phyloP scores from a whole-genome alignment of 2,329 filamentous ascomycete genomes.

The Colletotrichum godetiae region DNA sequence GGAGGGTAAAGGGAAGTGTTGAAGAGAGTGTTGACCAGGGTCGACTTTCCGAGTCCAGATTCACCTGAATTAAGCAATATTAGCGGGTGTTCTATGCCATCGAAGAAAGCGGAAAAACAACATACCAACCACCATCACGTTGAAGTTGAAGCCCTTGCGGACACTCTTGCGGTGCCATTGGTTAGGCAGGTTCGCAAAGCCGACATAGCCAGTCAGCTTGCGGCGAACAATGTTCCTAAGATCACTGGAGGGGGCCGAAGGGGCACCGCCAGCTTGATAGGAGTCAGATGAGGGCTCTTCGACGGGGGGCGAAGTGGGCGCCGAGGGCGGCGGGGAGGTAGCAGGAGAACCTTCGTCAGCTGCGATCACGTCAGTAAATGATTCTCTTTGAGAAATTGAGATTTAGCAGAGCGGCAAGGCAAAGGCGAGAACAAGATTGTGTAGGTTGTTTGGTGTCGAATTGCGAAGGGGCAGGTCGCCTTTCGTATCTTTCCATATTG shows the following conservation, averaged over 20 bases:
- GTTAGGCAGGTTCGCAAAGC: slow-evolving; percentile 98
- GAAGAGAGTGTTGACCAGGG: slow-evolving; percentile 98
- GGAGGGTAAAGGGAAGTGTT: slow-evolving; percentile 99
- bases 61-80: slow-evolving; percentile 73
- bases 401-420: slow-evolving; percentile 15
- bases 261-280: slow-evolving; percentile 42
- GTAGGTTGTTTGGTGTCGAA: background rate
- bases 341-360: slow-evolving; percentile 55
- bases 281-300: slow-evolving; percentile 51
- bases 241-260: slow-evolving; percentile 66
- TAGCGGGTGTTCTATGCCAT: slow-evolving; percentile 4
- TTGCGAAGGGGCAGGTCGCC: background rate
- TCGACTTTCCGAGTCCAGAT: slow-evolving; percentile 99
- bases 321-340: slow-evolving; percentile 53
- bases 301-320: slow-evolving; percentile 53
- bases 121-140: slow-evolving; percentile 99
- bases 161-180: slow-evolving; percentile 99
- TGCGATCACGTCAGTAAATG: slow-evolving; percentile 52
- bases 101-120: slow-evolving; percentile 41
- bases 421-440: slow-evolving; percentile 23
- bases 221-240: slow-evolving; percentile 96
- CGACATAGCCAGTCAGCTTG: slow-evolving; percentile 98
- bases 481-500: background rate
- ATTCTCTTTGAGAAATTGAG: slow-evolving; percentile 34
- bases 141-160: slow-evolving; percentile 99